phyloP scores from a whole-genome alignment of 2,329 filamentous ascomycete species.

The Trichoderma guizhouense region DNA sequence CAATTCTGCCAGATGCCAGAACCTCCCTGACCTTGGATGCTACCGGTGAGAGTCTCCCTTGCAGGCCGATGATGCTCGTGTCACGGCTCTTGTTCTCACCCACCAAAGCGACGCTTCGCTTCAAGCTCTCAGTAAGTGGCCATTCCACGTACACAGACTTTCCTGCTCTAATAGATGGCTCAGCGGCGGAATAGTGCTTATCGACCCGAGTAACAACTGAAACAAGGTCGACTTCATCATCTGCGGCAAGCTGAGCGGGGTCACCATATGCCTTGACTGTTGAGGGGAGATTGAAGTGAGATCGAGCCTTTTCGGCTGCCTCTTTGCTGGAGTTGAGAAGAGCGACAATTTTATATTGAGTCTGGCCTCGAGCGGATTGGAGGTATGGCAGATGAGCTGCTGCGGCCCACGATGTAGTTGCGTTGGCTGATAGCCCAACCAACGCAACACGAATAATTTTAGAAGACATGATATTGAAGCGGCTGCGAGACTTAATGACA shows the following conservation, averaged over 20 bases:
- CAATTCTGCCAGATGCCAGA: background rate
- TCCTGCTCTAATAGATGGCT: background rate
- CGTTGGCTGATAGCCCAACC: background rate
- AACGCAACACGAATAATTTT: background rate
- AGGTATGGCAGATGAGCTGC: constrained; percentile 10
- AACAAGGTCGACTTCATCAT: constrained; percentile 4
- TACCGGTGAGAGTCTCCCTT: background rate
- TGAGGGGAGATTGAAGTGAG: constrained; percentile 6
- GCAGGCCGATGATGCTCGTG: constrained; percentile 5
- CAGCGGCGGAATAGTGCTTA: background rate
- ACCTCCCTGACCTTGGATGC: background rate
- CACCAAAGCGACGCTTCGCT: background rate
- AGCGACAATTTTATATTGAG: constrained; percentile 4
- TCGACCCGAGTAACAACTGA: constrained; percentile 1
- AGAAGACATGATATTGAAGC: background rate
- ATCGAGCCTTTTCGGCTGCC: background rate
- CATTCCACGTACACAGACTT: constrained; percentile 11
- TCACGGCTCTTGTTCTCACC: background rate
- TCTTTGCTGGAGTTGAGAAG: constrained; percentile 11
- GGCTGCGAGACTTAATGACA: background rate
- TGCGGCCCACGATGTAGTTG: constrained; percentile 2
- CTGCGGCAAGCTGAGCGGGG: background rate
- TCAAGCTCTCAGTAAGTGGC: constrained; percentile 2
- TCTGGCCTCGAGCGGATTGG: background rate
- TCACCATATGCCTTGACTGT: constrained; percentile 7